A percentile compares a stretch with the other conserved stretches of the same genome.
These are phyloP conservation scores for Eimeria sp. DNA, from an alignment of 169 alveolate genomes.

Conservation along the genomic window DNA sequence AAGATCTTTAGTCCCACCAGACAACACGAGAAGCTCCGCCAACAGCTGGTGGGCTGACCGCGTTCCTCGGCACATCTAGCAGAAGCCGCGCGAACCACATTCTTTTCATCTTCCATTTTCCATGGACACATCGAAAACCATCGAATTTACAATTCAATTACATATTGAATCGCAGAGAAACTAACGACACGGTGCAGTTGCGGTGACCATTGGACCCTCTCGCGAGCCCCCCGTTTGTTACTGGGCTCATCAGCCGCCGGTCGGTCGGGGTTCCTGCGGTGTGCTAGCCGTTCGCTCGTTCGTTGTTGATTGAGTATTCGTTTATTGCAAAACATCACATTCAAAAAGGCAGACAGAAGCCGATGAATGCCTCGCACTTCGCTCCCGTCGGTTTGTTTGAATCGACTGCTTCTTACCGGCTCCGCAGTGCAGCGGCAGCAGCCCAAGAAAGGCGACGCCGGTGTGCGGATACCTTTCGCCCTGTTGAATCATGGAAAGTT, in stretches of 20 bases:
- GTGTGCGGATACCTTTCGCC: neutral
- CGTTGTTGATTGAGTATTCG: neutral
- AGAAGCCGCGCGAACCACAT: too few relatives aligned
- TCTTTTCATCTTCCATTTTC: too few relatives aligned
- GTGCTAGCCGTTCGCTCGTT: neutral
- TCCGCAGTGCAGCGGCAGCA: neutral
- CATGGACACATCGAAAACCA: too few relatives aligned
- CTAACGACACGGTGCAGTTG: too few relatives aligned
- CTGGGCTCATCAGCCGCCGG: too few relatives aligned
- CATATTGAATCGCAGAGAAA: too few relatives aligned
- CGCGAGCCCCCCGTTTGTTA: too few relatives aligned
- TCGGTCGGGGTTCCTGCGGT: neutral
- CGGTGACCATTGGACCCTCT: slow-evolving; percentile 1
- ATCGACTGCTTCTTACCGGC: neutral
- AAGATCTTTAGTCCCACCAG: too few relatives aligned
- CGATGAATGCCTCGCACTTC: neutral
- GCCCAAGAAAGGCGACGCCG: neutral
- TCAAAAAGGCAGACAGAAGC: neutral
- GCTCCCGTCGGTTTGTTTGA: neutral
- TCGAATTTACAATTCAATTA: too few relatives aligned
- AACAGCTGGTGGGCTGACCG: too few relatives aligned
- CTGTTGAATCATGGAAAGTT: neutral
- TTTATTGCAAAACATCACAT: neutral
- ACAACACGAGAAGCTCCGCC: too few relatives aligned
- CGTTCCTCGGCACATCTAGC: too few relatives aligned